These are phyloP conservation scores for Lentinus brumalis DNA, from an alignment of 768 basidiomycete genomes.

Conservation along the genomic window DNA sequence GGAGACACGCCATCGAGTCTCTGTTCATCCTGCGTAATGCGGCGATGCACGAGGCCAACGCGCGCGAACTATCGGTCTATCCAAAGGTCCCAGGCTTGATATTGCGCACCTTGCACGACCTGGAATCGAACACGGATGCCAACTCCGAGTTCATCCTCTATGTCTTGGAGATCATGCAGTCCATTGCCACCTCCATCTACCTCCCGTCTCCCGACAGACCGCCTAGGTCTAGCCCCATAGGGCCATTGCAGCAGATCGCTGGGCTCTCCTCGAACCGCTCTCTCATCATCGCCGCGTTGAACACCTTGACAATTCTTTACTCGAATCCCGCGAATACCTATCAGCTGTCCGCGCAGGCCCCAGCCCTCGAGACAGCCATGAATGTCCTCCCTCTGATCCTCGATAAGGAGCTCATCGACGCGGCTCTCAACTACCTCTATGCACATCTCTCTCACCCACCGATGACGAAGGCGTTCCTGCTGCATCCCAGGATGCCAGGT, in stretches of 20 bases:
- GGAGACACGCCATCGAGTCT: slow-evolving; percentile 82
- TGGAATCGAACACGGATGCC: slow-evolving; percentile 62
- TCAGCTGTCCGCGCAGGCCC: slow-evolving; percentile 56
- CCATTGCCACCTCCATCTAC: slow-evolving; percentile 51
- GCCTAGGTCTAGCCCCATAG: slow-evolving; percentile 50
- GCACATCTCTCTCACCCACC: slow-evolving; percentile 71
- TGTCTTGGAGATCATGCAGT: slow-evolving; percentile 69
- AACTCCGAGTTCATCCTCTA: slow-evolving; percentile 75
- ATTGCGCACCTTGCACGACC: slow-evolving; percentile 61
- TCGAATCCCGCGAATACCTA: slow-evolving; percentile 59
- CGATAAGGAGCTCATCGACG: slow-evolving; percentile 71
- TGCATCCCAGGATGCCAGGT: slow-evolving; percentile 68
- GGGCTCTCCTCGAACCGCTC: slow-evolving; percentile 69
- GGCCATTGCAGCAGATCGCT: slow-evolving; percentile 55
- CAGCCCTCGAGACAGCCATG: slow-evolving; percentile 63
- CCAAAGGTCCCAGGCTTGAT: slow-evolving; percentile 67
- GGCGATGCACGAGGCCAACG: slow-evolving; percentile 69
- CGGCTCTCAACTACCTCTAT: slow-evolving; percentile 74
- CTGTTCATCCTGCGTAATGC: slow-evolving; percentile 87
- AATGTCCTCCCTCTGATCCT: slow-evolving; percentile 72
- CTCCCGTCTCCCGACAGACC: slow-evolving; percentile 38
- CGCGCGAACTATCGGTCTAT: slow-evolving; percentile 57
- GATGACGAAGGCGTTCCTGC: slow-evolving; percentile 77
- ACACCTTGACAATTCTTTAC: slow-evolving; percentile 61
- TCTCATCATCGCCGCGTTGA: slow-evolving; percentile 67